Percentiles rank a stretch among this genome's conserved stretches.
phyloP scores from a whole-genome alignment of 2,329 filamentous ascomycete species.

The Pyrenophora teres region DNA sequence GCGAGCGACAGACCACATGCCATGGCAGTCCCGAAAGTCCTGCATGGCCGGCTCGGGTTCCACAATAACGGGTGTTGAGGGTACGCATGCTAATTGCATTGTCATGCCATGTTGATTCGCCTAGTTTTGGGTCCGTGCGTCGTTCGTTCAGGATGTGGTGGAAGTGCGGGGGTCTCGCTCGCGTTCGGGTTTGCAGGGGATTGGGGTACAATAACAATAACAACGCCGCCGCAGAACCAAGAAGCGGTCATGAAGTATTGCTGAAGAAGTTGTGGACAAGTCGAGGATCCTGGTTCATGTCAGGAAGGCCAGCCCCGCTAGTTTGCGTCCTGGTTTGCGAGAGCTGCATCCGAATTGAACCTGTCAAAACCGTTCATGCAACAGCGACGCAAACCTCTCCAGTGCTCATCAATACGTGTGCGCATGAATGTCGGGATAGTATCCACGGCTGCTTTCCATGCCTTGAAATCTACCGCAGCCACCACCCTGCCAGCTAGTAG shows the following conservation, averaged over 20 bases:
- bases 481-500: slow-evolving; percentile 46
- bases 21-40: background rate
- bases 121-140: slow-evolving; percentile 24
- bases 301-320: slow-evolving; percentile 3
- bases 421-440: slow-evolving; percentile 52
- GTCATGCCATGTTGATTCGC: slow-evolving; percentile 22
- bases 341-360: slow-evolving; percentile 14
- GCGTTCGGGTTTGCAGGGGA: slow-evolving; percentile 20
- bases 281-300: background rate
- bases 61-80: slow-evolving; percentile 14
- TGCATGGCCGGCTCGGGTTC: slow-evolving; percentile 5
- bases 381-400: slow-evolving; percentile 9
- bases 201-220: slow-evolving; percentile 23
- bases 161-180: slow-evolving; percentile 5
- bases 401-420: slow-evolving; percentile 44
- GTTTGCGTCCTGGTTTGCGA: background rate
- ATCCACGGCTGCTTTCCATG: slow-evolving; percentile 54
- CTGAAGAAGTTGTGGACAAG: background rate
- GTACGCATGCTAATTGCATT: slow-evolving; percentile 22
- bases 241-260: slow-evolving; percentile 3
- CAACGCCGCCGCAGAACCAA: slow-evolving; percentile 16
- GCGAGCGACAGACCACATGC: slow-evolving; percentile 2
- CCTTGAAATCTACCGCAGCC: slow-evolving; percentile 53
- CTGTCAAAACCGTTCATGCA: slow-evolving; percentile 13
- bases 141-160: slow-evolving; percentile 20